phyloP scores from a whole-genome alignment of 345 rosid genomes.

The Atalantia buxifolia region DNA sequence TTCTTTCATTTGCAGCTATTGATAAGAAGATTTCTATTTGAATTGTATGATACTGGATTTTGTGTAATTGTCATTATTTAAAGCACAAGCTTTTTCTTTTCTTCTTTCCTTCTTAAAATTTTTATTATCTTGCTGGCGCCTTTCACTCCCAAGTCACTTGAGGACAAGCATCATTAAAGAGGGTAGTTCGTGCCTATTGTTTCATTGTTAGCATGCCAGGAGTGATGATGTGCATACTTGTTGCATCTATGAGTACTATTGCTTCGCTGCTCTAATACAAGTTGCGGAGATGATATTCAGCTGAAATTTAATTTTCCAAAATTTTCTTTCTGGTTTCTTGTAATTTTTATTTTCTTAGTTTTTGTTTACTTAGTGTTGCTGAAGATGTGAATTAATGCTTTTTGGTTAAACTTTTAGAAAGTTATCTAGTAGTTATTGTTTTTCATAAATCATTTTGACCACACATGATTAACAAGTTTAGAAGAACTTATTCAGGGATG shows the following conservation, averaged over 20 bases:
- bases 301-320: neutral
- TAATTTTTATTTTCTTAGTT: neutral
- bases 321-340: neutral
- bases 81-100: neutral
- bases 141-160: neutral
- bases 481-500: slow-evolving; percentile 6
- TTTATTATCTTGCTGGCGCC: neutral
- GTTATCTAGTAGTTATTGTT: neutral
- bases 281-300: neutral
- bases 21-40: neutral
- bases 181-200: neutral
- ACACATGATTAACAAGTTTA: neutral
- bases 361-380: neutral
- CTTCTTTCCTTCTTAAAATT: neutral
- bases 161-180: neutral
- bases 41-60: neutral
- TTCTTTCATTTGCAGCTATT: neutral
- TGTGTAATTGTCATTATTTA: neutral
- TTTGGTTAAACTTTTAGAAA: neutral
- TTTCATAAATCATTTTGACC: neutral
- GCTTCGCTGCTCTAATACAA: neutral
- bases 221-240: neutral
- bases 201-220: neutral
- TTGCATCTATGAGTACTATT: neutral
- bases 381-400: neutral